Evolutionary conservation across 306 rosid genomes (phyloP), one percentile per base, ranked within the genome.

Genomic region (Cicer chorassanicum): DNA sequence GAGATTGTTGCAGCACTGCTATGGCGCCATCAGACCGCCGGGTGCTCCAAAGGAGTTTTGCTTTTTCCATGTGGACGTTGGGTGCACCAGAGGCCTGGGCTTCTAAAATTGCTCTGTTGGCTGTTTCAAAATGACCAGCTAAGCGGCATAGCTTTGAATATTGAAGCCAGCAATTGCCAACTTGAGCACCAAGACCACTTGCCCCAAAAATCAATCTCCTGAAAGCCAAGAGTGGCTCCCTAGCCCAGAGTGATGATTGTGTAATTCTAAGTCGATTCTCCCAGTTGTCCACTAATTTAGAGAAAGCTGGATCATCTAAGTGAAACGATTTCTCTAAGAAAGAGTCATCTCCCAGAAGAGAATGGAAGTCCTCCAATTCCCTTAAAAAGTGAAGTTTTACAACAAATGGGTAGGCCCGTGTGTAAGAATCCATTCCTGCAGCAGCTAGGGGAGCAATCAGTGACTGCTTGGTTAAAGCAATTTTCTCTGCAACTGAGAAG

Each of bases 401-500:
- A 80, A 92, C 87, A 84, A 87, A 87, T 57, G 98, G 98, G 80
- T 94, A 94, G 61, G 98, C 97, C 12, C 95, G 88, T 76, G 84
- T 86, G 81, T 90, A 94, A 51, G 97, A 94, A 87, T 94, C 97
- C 98, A 94, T 94, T 66, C 97, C 98, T 41, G 98, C 97, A 78
- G 98, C 98, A 62, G 97, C 92, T 41, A 94, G 81, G 83, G 93
- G 93, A 80, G 97, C 96, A 87, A 88, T 94, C 48, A 94, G 81
- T 66, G 97, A 88, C 83, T 83, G 97, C 88, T 91, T 94, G 76
- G 98, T 91, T 73, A 90, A 73, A 80, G 95, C 91, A 70, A 91
- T 87, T 85, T 85, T 90, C 87, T 94, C 93, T 51, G 88, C 86
- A 78, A 94, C 98, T 46, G 90, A 86, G 81, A 84, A 88, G 84